A percentile compares a stretch with the other conserved stretches of the same genome.
These are phyloP conservation scores for Oxytropis ochrocephala DNA, from an alignment of 306 rosid species.

Conservation along the genomic window DNA sequence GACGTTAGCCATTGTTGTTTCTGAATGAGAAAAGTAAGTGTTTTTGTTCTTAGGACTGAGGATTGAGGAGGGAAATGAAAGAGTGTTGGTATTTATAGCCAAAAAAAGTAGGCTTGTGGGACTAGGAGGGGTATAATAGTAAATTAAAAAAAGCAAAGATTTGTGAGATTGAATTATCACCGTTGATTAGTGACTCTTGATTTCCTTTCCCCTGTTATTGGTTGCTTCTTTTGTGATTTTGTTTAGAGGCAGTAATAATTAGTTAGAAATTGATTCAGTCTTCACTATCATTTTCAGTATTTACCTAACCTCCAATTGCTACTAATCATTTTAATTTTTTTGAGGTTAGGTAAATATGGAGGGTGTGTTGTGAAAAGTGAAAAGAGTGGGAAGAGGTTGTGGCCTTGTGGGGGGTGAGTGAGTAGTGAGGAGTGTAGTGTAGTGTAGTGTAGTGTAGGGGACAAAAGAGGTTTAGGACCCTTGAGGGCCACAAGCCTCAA, in stretches of 20 bases:
- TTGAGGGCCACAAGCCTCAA: conserved; percentile 12
- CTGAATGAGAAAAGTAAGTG: neutral
- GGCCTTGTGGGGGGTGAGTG: neutral
- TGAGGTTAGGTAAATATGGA: no score
- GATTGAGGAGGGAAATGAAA: neutral
- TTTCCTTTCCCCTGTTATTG: neutral
- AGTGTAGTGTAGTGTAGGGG: conserved; percentile 38
- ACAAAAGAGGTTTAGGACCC: conserved; percentile 25
- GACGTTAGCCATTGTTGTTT: conserved; percentile 1
- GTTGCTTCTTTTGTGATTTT: neutral
- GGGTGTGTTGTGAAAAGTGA: no score
- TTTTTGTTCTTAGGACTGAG: neutral
- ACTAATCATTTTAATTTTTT: no score
- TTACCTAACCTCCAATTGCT: no score
- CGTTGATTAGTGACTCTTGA: conserved; percentile 26
- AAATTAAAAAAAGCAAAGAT: neutral
- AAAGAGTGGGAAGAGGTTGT: neutral
- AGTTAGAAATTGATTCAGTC: no score
- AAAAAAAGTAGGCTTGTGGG: neutral
- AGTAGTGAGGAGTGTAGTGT: neutral
- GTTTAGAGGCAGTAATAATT: no score
- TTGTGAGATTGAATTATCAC: conserved; percentile 15
- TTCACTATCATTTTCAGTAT: no score
- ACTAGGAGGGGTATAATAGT: neutral
- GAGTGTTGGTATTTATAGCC: conserved; percentile 48